Evolutionary conservation across 2,329 filamentous ascomycete genomes (phyloP).

Genomic region (Epicoccum sorghinum): DNA sequence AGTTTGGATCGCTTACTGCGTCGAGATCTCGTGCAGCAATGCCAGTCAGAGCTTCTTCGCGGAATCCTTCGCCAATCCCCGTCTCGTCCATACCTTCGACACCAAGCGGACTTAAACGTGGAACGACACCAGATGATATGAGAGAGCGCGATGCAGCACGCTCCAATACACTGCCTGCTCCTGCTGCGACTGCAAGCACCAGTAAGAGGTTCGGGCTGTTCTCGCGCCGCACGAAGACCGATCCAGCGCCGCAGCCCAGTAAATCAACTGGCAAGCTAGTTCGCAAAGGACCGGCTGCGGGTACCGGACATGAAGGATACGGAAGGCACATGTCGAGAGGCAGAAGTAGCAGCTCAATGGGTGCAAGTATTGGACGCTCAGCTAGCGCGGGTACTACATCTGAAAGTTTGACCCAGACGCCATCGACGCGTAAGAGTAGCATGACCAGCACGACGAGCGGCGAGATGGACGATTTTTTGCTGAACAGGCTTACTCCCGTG

Average conservation of each 20-base stretch:
- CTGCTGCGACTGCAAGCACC: constrained; percentile 57
- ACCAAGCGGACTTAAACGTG: constrained; percentile 36
- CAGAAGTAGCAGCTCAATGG: constrained; percentile 66
- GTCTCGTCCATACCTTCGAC: constrained; percentile 34
- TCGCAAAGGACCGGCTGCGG: constrained; percentile 81
- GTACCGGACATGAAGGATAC: constrained; percentile 93
- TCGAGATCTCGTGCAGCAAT: constrained; percentile 33
- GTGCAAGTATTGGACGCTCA: constrained; percentile 54
- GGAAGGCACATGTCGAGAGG: constrained; percentile 69
- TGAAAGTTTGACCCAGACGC: constrained; percentile 42
- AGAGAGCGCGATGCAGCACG: constrained; percentile 42
- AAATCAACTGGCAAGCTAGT: constrained; percentile 61
- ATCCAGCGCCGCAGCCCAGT: constrained; percentile 58
- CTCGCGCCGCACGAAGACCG: constrained; percentile 71
- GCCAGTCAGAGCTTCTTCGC: constrained; percentile 42
- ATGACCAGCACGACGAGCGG: constrained; percentile 49
- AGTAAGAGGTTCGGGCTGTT: constrained; percentile 79
- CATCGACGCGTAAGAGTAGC: constrained; percentile 52
- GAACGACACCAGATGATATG: constrained; percentile 49
- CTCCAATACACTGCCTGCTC: constrained; percentile 49
- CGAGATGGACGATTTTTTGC: constrained; percentile 55
- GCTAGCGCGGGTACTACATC: constrained; percentile 51
- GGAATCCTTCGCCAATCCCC: constrained; percentile 47
- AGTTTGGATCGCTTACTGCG: constrained; percentile 26
- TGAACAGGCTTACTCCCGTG: constrained; percentile 52